phyloP scores from a whole-genome alignment of 1,284 basidiomycete genomes.

The Vanrija sp. region DNA sequence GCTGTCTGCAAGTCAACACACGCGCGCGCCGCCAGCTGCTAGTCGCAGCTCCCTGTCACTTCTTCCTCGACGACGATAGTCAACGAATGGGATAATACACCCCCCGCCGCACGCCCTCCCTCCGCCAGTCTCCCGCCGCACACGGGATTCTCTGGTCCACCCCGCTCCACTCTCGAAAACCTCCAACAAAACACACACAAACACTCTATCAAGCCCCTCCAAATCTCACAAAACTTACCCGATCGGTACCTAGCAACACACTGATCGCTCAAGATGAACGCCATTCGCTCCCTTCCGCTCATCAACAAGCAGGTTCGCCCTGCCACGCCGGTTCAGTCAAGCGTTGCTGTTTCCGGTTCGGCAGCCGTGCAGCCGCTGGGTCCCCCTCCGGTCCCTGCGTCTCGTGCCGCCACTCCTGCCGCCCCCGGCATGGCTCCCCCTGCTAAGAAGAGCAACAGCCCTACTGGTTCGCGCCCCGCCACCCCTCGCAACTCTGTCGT shows the following conservation, averaged over 20 bases:
- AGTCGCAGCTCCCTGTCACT: slow-evolving; percentile 6
- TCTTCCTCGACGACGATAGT: neutral
- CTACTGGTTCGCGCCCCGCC: slow-evolving; percentile 5
- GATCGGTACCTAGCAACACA: neutral
- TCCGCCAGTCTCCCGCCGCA: slow-evolving; percentile 7
- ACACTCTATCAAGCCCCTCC: neutral
- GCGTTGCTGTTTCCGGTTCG: slow-evolving; percentile 11
- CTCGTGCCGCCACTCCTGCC: neutral
- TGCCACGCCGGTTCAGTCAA: slow-evolving; percentile 40
- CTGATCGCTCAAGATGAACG: slow-evolving; percentile 38
- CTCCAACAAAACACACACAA: neutral
- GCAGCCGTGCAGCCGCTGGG: slow-evolving; percentile 15
- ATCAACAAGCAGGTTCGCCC: slow-evolving; percentile 48
- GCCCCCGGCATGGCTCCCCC: slow-evolving; percentile 11
- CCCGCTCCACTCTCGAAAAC: neutral
- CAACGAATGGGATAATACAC: slow-evolving; percentile 25
- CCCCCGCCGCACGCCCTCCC: neutral
- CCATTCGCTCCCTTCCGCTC: slow-evolving; percentile 47
- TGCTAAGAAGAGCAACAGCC: too few species aligned
- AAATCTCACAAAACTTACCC: neutral
- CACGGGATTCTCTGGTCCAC: slow-evolving; percentile 7
- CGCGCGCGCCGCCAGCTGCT: slow-evolving; percentile 6
- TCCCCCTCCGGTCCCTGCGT: slow-evolving; percentile 11
- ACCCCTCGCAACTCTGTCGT: slow-evolving; percentile 11
- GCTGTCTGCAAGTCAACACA: slow-evolving; percentile 9